phyloP scores from a whole-genome alignment of 805 yeast species.

The Cyberlindnera maclurae region DNA sequence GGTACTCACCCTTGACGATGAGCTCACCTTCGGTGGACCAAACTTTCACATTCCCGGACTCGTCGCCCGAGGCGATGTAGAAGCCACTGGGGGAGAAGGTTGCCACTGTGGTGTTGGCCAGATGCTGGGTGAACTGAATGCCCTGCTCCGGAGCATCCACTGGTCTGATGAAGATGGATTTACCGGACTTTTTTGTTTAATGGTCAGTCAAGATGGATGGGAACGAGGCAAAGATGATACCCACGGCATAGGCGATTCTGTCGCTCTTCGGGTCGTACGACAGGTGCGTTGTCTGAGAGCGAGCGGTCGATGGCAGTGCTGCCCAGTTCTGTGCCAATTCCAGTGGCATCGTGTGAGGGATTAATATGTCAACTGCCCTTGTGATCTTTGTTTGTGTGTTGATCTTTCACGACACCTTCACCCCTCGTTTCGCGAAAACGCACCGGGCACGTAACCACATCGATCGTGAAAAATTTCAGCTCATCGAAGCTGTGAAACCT shows the following conservation, averaged over 20 bases:
- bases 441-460: no score
- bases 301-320: conserved; percentile 72
- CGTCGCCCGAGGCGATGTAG: conserved; percentile 90
- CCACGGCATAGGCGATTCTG: conserved; percentile 64
- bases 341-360: conserved; percentile 15
- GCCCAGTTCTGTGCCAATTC: conserved; percentile 40
- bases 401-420: no score
- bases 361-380: no score
- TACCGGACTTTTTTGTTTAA: conserved; percentile 41
- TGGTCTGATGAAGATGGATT: conserved; percentile 66
- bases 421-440: no score
- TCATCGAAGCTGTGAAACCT: no score
- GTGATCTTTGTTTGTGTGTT: no score
- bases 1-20: conserved; percentile 70
- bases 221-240: conserved; percentile 4
- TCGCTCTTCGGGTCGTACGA: conserved; percentile 67
- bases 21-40: conserved; percentile 70
- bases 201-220: no score
- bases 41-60: conserved; percentile 77
- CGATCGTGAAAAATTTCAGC: no score
- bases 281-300: conserved; percentile 64
- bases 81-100: conserved; percentile 84
- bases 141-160: conserved; percentile 44
- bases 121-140: conserved; percentile 71
- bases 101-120: conserved; percentile 69